Evolutionary conservation across 2,329 filamentous ascomycete species (phyloP).

Genomic region (Fonsecaea monophora): DNA sequence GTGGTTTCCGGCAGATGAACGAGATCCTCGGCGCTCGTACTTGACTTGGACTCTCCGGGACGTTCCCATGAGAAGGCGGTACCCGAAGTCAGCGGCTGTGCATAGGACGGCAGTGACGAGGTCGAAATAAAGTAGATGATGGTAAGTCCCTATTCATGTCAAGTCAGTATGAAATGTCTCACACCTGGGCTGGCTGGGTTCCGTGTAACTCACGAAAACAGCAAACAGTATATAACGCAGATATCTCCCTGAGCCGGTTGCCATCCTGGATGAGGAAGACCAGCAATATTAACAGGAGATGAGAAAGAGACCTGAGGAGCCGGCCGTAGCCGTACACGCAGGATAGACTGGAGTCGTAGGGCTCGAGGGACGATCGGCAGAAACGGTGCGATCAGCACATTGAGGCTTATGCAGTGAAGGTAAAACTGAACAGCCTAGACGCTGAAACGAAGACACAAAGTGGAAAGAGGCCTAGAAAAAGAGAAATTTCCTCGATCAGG

Average conservation of each 20-base stretch:
- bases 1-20: slow-evolving; percentile 28
- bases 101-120: slow-evolving; percentile 55
- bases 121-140: slow-evolving; percentile 84
- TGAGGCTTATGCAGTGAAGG: slow-evolving; percentile 3
- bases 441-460: neutral
- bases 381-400: slow-evolving; percentile 16
- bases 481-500: neutral
- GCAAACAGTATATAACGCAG: slow-evolving; percentile 77
- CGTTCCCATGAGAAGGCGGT: slow-evolving; percentile 35
- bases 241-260: slow-evolving; percentile 48
- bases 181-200: slow-evolving; percentile 1
- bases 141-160: slow-evolving; percentile 61
- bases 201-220: slow-evolving; percentile 72
- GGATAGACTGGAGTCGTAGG: slow-evolving; percentile 4
- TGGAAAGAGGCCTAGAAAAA: neutral
- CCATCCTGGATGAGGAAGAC: slow-evolving; percentile 41
- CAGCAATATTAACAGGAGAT: neutral
- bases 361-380: neutral
- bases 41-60: slow-evolving; percentile 19
- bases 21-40: neutral
- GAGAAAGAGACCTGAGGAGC: neutral
- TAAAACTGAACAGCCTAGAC: neutral
- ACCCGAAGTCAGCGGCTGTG: slow-evolving; percentile 38
- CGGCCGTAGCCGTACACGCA: neutral
- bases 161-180: slow-evolving; percentile 27